These are phyloP conservation scores for Letharia columbiana DNA, from an alignment of 495 filamentous ascomycete genomes.

Conservation along the genomic window DNA sequence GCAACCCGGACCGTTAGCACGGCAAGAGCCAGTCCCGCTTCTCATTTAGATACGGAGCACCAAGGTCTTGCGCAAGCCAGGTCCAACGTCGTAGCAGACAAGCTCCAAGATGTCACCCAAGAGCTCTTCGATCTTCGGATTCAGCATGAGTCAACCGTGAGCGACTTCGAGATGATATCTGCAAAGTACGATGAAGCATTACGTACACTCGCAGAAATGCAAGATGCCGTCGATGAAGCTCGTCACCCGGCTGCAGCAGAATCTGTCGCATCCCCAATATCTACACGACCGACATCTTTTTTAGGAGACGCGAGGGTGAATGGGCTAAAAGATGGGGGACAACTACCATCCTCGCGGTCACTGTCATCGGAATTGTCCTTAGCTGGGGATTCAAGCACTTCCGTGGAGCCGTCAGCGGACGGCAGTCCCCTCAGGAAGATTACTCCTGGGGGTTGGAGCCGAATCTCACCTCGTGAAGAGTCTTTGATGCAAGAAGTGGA, in stretches of 20 bases:
- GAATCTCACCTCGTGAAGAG: constrained; percentile 29
- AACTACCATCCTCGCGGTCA: constrained; percentile 83
- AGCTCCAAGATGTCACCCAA: constrained; percentile 83
- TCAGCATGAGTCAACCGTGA: constrained; percentile 77
- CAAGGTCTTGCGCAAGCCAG: constrained; percentile 60
- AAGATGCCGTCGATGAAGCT: constrained; percentile 78
- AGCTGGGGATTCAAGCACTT: constrained; percentile 72
- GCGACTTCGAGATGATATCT: constrained; percentile 72
- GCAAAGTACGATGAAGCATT: constrained; percentile 88
- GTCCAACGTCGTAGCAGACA: constrained; percentile 78
- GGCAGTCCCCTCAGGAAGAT: constrained; percentile 35
- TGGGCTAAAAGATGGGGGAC: constrained; percentile 66
- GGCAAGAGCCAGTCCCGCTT: constrained; percentile 25
- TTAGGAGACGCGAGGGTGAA: constrained; percentile 75
- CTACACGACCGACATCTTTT: constrained; percentile 75
- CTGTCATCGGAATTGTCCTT: constrained; percentile 95
- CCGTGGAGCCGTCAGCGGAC: constrained; percentile 52
- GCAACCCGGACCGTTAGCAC: constrained; percentile 27
- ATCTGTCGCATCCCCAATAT: constrained; percentile 48
- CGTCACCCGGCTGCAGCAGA: constrained; percentile 52
- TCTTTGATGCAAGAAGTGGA: constrained; percentile 54
- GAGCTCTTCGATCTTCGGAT: constrained; percentile 85
- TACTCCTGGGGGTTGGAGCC: constrained; percentile 24
- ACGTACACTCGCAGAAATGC: constrained; percentile 68
- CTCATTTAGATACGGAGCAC: constrained; percentile 35